phyloP scores from a whole-genome alignment of 306 rosid genomes.

The Lagenaria siceraria region DNA sequence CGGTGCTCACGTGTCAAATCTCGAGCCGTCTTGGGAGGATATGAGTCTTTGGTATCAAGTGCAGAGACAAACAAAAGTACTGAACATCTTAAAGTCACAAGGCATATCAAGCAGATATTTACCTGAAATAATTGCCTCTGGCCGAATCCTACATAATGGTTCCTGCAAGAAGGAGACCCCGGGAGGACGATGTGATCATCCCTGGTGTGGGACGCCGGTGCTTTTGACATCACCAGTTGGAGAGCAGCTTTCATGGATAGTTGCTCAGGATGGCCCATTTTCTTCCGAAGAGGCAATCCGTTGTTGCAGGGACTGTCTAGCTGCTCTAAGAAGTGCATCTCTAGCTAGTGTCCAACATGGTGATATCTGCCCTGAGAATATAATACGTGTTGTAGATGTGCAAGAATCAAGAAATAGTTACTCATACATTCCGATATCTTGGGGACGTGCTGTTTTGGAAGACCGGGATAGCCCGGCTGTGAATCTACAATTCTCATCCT shows the following conservation, averaged over 20 bases:
- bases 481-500: constrained; percentile 75
- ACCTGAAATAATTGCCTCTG: constrained; percentile 75
- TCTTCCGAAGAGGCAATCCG: constrained; percentile 61
- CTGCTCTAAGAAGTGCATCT: constrained; percentile 63
- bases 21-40: constrained; percentile 93
- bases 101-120: constrained; percentile 57
- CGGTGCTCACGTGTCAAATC: constrained; percentile 76
- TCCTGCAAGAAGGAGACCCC: constrained; percentile 59
- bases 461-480: constrained; percentile 85
- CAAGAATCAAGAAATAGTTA: constrained; percentile 26
- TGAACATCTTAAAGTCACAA: constrained; percentile 56
- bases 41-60: constrained; percentile 98
- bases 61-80: constrained; percentile 88
- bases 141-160: constrained; percentile 75
- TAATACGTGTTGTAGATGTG: constrained; percentile 36
- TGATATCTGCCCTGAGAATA: constrained; percentile 80
- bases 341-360: constrained; percentile 76
- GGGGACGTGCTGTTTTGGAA: constrained; percentile 91
- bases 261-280: constrained; percentile 46
- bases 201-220: constrained; percentile 85
- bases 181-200: constrained; percentile 78
- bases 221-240: constrained; percentile 83
- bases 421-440: constrained; percentile 53
- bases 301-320: constrained; percentile 66
- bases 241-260: constrained; percentile 45